Conservation (phyloP, 1,139 yeast genomes). For the Protomyces gravidus region DNA sequence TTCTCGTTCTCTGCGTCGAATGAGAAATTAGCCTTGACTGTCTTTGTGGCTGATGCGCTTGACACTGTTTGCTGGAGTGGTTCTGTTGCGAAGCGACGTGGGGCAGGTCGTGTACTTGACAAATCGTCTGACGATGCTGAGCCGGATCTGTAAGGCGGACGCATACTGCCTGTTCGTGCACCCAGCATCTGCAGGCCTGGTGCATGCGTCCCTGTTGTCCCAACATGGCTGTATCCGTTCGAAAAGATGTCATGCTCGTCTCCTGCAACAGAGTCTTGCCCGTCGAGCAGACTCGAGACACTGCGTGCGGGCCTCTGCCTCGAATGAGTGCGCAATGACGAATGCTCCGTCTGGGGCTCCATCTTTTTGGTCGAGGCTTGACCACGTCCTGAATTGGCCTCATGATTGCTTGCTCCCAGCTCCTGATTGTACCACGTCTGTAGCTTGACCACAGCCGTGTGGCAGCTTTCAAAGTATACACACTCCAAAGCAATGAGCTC, state of each 20-base stretch:
- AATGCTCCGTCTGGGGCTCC: neutral
- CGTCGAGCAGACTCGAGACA: neutral
- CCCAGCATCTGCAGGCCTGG: neutral
- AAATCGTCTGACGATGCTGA: neutral
- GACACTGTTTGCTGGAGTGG: constrained; percentile 19
- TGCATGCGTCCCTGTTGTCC: neutral
- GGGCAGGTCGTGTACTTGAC: neutral
- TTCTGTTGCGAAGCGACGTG: neutral
- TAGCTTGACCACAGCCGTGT: constrained; percentile 29
- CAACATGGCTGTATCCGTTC: neutral
- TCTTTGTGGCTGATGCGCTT: constrained; percentile 25
- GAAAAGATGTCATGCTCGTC: neutral
- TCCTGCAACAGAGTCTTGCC: neutral
- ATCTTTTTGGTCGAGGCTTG: neutral
- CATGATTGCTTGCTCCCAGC: neutral
- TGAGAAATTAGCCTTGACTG: constrained; percentile 32
- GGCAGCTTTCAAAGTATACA: constrained; percentile 33
- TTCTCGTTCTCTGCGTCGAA: constrained; percentile 34
- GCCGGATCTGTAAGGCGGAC: neutral
- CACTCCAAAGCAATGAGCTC: constrained; percentile 35
- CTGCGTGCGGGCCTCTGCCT: neutral
- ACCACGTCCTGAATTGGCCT: neutral
- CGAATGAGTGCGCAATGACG: neutral
- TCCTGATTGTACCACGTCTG: constrained; percentile 20
- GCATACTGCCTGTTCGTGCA: neutral